A percentile compares a stretch with the other conserved stretches of the same genome.
Conservation (phyloP, 805 yeast species). For the Teunomyces stri region DNA sequence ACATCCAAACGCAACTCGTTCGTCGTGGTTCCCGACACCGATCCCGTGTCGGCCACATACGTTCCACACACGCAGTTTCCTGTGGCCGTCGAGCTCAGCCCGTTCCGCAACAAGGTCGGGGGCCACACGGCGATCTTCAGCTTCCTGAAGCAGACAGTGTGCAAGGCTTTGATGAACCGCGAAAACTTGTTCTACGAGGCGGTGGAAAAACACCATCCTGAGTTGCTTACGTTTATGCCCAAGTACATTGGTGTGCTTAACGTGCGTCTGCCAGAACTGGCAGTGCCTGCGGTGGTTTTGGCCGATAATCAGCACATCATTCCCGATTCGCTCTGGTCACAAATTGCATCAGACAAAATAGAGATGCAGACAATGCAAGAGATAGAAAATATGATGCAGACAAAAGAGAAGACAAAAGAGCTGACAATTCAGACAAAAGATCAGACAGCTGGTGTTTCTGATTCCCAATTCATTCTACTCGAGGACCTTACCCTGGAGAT, state of each 20-base stretch:
- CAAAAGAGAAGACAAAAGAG: no score
- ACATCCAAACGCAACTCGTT: background rate
- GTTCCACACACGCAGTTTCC: constrained; percentile 70
- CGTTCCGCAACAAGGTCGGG: constrained; percentile 92
- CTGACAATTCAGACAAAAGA: no score
- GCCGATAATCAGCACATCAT: constrained; percentile 92
- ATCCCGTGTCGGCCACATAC: constrained; percentile 54
- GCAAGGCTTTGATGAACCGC: constrained; percentile 86
- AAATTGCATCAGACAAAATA: constrained; percentile 40
- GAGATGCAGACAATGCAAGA: background rate
- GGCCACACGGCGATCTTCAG: constrained; percentile 97
- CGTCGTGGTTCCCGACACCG: constrained; percentile 1
- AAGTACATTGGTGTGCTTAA: constrained; percentile 90
- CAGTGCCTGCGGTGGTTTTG: constrained; percentile 77
- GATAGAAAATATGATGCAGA: background rate
- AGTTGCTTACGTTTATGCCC: constrained; percentile 83
- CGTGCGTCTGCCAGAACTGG: constrained; percentile 68
- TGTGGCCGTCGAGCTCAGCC: constrained; percentile 83
- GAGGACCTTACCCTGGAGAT: constrained; percentile 89
- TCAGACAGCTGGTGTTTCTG: no score
- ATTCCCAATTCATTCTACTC: constrained; percentile 52
- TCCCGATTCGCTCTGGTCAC: constrained; percentile 73
- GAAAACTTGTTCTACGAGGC: constrained; percentile 92
- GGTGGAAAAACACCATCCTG: constrained; percentile 75
- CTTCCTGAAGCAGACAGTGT: constrained; percentile 87